These are phyloP conservation scores for Fusarium abutilonis DNA, from an alignment of 2,329 filamentous ascomycete species.

Conservation along the genomic window DNA sequence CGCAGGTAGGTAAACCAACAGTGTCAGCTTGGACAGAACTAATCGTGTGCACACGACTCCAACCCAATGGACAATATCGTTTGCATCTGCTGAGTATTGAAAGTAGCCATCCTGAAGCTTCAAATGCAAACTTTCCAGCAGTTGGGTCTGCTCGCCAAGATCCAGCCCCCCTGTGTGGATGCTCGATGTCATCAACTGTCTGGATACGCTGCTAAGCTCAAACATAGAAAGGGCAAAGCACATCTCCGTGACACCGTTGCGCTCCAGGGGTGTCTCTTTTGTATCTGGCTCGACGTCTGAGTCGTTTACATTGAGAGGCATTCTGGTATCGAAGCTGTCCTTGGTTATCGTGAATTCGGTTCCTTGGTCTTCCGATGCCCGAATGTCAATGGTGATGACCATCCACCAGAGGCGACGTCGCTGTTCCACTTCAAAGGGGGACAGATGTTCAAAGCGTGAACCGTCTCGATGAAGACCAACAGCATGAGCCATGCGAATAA, in stretches of 20 bases:
- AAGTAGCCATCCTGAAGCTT: constrained; percentile 56
- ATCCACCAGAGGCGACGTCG: constrained; percentile 71
- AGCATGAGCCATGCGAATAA: constrained; percentile 64
- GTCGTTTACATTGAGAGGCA: constrained; percentile 69
- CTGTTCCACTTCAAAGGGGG: constrained; percentile 70
- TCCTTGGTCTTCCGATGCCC: constrained; percentile 69
- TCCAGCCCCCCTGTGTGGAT: constrained; percentile 42
- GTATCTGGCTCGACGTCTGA: constrained; percentile 60
- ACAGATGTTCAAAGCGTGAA: constrained; percentile 59
- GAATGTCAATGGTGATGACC: constrained; percentile 67
- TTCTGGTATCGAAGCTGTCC: constrained; percentile 61
- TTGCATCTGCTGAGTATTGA: constrained; percentile 49
- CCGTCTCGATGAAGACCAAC: constrained; percentile 69
- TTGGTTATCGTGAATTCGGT: constrained; percentile 59
- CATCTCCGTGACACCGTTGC: constrained; percentile 65
- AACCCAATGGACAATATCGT: constrained; percentile 53
- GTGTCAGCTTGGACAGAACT: constrained; percentile 63
- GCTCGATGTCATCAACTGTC: constrained; percentile 51
- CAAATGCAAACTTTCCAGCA: constrained; percentile 58
- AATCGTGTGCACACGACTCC: constrained; percentile 53
- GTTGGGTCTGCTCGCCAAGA: constrained; percentile 54
- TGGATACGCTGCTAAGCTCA: constrained; percentile 50
- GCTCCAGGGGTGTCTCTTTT: constrained; percentile 57
- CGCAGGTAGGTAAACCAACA: constrained; percentile 64
- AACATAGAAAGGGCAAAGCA: constrained; percentile 53